A percentile compares a stretch with the other conserved stretches of the same genome.
These are phyloP conservation scores for Arthroderma uncinatum DNA, from an alignment of 2,329 filamentous ascomycete genomes.

Conservation along the genomic window DNA sequence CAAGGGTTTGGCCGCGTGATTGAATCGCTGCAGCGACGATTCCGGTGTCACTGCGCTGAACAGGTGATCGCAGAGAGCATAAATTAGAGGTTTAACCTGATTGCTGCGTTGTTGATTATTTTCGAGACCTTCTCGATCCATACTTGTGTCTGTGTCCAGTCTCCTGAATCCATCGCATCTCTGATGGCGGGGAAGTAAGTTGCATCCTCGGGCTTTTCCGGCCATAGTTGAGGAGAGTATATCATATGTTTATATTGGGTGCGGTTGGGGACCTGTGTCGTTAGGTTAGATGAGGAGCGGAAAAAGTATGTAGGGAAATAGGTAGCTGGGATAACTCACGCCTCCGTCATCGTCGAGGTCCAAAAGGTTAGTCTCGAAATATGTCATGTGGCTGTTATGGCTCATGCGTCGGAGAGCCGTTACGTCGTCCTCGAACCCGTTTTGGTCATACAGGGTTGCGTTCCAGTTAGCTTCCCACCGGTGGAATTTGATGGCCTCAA, in stretches of 20 bases:
- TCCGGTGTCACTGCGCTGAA: not conserved
- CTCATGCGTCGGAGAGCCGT: constrained; percentile 57
- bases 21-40: not conserved
- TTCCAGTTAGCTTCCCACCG: constrained; percentile 72
- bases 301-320: constrained; percentile 5
- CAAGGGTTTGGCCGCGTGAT: not conserved
- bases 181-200: constrained; percentile 73
- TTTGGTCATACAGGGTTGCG: constrained; percentile 54
- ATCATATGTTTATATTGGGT: constrained; percentile 91
- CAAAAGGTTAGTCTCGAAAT: constrained; percentile 72
- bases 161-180: constrained; percentile 60
- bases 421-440: constrained; percentile 63
- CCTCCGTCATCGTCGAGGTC: constrained; percentile 63
- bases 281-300: constrained; percentile 3
- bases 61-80: not conserved
- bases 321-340: constrained; percentile 44
- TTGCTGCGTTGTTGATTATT: constrained; percentile 53
- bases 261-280: constrained; percentile 60
- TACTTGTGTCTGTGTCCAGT: constrained; percentile 58
- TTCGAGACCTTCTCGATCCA: constrained; percentile 61
- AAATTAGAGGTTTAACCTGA: constrained; percentile 31
- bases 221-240: constrained; percentile 73
- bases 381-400: constrained; percentile 68
- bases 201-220: constrained; percentile 46
- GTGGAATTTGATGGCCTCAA: constrained; percentile 54